Conservation (phyloP, 225 moss, liverwort and hornwort species). For the Ulota crispa region DNA sequence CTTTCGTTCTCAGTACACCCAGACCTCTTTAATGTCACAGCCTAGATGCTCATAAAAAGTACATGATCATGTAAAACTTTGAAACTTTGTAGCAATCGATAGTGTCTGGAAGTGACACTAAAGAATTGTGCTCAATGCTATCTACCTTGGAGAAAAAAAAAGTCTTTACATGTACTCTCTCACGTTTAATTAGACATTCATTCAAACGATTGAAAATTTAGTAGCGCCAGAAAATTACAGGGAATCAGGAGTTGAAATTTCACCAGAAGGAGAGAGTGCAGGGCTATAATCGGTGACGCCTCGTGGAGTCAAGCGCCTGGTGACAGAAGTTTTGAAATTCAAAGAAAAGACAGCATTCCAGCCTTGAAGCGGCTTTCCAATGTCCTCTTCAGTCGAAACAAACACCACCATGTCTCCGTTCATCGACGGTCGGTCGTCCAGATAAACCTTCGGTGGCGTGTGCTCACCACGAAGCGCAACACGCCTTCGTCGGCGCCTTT, state of each 20-base stretch:
- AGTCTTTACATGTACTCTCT: neutral
- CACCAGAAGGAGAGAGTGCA: slow-evolving; percentile 79
- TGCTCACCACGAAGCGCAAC: slow-evolving; percentile 26
- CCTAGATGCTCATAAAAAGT: neutral
- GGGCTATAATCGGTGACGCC: slow-evolving; percentile 84
- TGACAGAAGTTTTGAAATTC: slow-evolving; percentile 43
- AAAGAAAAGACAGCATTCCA: slow-evolving; percentile 75
- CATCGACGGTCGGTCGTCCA: slow-evolving; percentile 66
- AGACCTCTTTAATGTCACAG: neutral
- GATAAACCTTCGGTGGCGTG: slow-evolving; percentile 26
- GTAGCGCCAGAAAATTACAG: neutral
- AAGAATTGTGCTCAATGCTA: too few species aligned
- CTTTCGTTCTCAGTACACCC: neutral
- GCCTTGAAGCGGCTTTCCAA: slow-evolving; percentile 47
- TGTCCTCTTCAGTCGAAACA: slow-evolving; percentile 69
- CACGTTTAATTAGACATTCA: neutral
- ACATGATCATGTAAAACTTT: neutral
- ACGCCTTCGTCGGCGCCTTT: neutral
- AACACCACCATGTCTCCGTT: slow-evolving; percentile 63
- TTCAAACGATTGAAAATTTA: neutral
- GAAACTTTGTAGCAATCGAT: neutral
- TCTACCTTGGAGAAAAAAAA: too few species aligned
- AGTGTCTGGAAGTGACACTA: too few species aligned
- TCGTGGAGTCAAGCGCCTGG: slow-evolving; percentile 70
- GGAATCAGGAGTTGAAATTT: neutral